Evolutionary conservation across 768 basidiomycete species (phyloP), one percentile per base, ranked within the genome.

Genomic region (Russula abietina): DNA sequence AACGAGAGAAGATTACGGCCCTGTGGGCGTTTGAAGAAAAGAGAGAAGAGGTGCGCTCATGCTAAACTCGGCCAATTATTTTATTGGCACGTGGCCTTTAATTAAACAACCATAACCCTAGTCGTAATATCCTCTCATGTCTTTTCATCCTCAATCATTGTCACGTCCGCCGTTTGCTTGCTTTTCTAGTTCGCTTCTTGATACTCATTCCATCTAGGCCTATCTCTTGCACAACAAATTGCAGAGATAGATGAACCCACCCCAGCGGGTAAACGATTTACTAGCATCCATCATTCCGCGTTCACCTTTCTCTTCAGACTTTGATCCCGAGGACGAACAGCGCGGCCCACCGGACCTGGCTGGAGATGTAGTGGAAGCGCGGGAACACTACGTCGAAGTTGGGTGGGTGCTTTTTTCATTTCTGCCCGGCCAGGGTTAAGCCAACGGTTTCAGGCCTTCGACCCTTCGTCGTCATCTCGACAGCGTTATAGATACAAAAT

Each of bases 361-460:
- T n/a, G 55, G 73, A 41, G 72, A 69, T 43, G 77, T 75, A 12
- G 69, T 66, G 41, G 73, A 71, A 56, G 79, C 75, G 0, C 79
- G 87, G 68, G 86, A 87, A 68, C 93, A 96, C 74, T 97, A 96
- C 73, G 70, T 92, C 48, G 85, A 89, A 68, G 90, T 95, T 43
- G 91, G 90, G 90, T 93, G 72, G 64, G 83, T 75, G 28, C 54
- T 55, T 53, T 53, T 38, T 56, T 16, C 52, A 32, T 22, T 1
- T 26, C 45, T 16, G 36, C 50, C 56, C 36, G 51, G 28, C 59
- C 36, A 46, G 32, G 28, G 50, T 39, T 51, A 17, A 55, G 52
- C 36, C 45, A 17, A 60, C 24, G 11, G 39, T 59, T 39, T 64
- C 64, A 93, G 90, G 3, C 84, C 84, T 11, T 93, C 91, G 62